These are phyloP conservation scores for Peronosclerospora sorghi DNA, from an alignment of 352 stramenopile genomes.

Conservation along the genomic window DNA sequence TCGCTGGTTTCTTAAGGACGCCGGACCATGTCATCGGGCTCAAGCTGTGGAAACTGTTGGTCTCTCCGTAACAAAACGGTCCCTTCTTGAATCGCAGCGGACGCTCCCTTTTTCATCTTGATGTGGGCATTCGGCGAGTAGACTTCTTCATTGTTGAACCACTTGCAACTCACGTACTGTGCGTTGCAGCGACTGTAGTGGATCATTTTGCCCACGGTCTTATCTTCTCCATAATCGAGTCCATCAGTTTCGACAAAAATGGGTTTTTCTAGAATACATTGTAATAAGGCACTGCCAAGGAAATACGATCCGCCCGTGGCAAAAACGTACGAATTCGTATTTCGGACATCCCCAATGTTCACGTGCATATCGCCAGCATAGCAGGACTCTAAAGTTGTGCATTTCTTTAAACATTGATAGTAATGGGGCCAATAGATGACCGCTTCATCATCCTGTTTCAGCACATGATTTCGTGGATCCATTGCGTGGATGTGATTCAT, in stretches of 20 bases:
- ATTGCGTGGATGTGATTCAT: slow-evolving; percentile 54
- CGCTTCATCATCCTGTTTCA: slow-evolving; percentile 70
- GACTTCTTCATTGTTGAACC: slow-evolving; percentile 78
- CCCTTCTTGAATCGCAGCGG: slow-evolving; percentile 41
- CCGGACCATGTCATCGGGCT: slow-evolving; percentile 32
- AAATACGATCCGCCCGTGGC: slow-evolving; percentile 69
- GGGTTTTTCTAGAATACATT: slow-evolving; percentile 50
- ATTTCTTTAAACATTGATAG: slow-evolving; percentile 64
- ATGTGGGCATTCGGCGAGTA: slow-evolving; percentile 56
- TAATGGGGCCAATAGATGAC: slow-evolving; percentile 74
- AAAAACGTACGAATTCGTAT: slow-evolving; percentile 74
- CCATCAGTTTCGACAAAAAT: slow-evolving; percentile 53
- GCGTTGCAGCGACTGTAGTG: slow-evolving; percentile 68
- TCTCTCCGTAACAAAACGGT: slow-evolving; percentile 42
- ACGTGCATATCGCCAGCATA: slow-evolving; percentile 78
- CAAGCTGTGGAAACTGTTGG: slow-evolving; percentile 1
- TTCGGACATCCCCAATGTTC: slow-evolving; percentile 47
- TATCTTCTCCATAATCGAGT: slow-evolving; percentile 67
- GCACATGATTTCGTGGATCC: slow-evolving; percentile 39
- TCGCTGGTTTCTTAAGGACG: too few relatives aligned
- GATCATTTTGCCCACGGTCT: slow-evolving; percentile 76
- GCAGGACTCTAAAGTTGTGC: slow-evolving; percentile 48
- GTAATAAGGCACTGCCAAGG: slow-evolving; percentile 49
- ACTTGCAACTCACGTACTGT: slow-evolving; percentile 79
- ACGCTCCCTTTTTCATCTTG: slow-evolving; percentile 56